A percentile compares a stretch with the other conserved stretches of the same genome.
These are phyloP conservation scores for Saccharomycopsis sp. DNA, from an alignment of 805 yeast genomes.

Conservation along the genomic window DNA sequence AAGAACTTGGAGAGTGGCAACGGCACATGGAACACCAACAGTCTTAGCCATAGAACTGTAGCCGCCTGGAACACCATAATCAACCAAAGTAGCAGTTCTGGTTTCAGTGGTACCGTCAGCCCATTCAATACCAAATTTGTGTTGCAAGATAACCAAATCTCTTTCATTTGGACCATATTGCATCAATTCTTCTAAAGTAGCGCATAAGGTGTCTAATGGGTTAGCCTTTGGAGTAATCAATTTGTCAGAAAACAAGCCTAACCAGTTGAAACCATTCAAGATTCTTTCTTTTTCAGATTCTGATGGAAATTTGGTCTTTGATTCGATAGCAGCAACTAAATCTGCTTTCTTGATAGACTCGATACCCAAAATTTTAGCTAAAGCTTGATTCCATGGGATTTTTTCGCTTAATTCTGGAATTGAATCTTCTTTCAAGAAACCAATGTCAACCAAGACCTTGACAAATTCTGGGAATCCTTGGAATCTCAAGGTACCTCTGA, in stretches of 20 bases:
- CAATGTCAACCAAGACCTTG: conserved; percentile 90
- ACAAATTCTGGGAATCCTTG: conserved; percentile 99
- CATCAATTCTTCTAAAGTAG: conserved; percentile 91
- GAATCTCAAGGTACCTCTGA: conserved; percentile 95
- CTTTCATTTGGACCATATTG: conserved; percentile 94
- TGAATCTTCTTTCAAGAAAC: conserved; percentile 78
- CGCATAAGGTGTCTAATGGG: conserved; percentile 94
- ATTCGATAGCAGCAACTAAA: conserved; percentile 65
- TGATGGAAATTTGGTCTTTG: conserved; percentile 73
- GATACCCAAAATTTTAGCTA: conserved; percentile 70
- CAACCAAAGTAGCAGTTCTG: conserved; percentile 93
- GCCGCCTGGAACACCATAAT: conserved; percentile 86
- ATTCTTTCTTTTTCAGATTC: conserved; percentile 82
- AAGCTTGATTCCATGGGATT: conserved; percentile 83
- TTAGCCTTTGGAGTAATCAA: conserved; percentile 83
- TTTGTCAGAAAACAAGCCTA: conserved; percentile 79
- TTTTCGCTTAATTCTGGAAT: conserved; percentile 49
- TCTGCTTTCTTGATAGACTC: conserved; percentile 63
- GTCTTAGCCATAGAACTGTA: conserved; percentile 98
- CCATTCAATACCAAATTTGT: conserved; percentile 96
- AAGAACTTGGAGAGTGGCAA: conserved; percentile 81
- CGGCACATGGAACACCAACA: conserved; percentile 98
- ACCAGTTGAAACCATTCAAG: conserved; percentile 85
- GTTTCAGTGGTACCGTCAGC: conserved; percentile 85
- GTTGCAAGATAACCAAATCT: conserved; percentile 92